Conservation (phyloP, 345 rosid genomes). For the Firmiana major region DNA sequence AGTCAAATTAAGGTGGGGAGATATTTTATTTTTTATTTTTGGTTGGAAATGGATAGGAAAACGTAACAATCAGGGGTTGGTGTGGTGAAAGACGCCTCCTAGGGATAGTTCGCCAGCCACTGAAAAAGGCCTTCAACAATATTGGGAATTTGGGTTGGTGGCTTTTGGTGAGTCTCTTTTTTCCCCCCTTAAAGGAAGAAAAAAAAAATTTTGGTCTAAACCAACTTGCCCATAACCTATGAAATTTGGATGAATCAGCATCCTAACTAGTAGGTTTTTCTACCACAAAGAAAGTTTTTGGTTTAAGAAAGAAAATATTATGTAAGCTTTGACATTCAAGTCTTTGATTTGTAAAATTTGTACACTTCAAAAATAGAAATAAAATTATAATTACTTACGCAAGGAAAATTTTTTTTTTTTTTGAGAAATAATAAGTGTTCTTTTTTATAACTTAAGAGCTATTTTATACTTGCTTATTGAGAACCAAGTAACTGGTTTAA, state of each 20-base stretch:
- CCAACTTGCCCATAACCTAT: neutral
- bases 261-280: too few relatives aligned
- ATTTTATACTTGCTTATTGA: neutral
- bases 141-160: conserved; percentile 19
- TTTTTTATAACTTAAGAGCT: neutral
- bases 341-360: too few relatives aligned
- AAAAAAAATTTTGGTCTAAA: neutral
- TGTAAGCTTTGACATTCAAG: too few relatives aligned
- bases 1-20: neutral
- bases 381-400: too few relatives aligned
- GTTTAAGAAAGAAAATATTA: too few relatives aligned
- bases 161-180: neutral
- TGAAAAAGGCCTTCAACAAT: neutral
- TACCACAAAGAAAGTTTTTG: too few relatives aligned
- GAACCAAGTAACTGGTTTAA: neutral
- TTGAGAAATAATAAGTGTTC: too few relatives aligned
- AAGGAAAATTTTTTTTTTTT: too few relatives aligned
- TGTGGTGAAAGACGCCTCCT: conserved; percentile 22
- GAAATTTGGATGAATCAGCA: neutral
- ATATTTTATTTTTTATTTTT: neutral
- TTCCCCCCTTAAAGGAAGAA: neutral
- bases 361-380: too few relatives aligned
- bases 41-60: conserved; percentile 15
- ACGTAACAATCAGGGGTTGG: conserved; percentile 32
- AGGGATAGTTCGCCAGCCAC: neutral